phyloP scores from a whole-genome alignment of 345 rosid species.

The Pugionium cornutum region DNA sequence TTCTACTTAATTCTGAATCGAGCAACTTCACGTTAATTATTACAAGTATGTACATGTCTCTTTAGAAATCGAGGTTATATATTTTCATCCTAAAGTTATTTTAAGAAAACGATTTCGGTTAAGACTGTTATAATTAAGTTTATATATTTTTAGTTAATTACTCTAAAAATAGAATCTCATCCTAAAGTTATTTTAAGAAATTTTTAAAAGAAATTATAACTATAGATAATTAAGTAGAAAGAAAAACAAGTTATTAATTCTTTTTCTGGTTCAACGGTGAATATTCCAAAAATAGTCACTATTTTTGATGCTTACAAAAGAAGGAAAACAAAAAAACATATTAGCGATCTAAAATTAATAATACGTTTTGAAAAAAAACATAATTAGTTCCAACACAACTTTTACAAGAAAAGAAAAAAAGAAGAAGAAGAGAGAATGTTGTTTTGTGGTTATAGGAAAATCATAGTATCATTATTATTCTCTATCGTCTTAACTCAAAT shows the following conservation, averaged over 20 bases:
- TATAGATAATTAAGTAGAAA: background rate
- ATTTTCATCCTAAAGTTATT: too few relatives aligned
- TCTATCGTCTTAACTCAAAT: conserved; percentile 6
- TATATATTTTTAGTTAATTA: background rate
- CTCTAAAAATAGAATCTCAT: conserved; percentile 23
- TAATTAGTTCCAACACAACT: background rate
- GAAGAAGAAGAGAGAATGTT: conserved; percentile 20
- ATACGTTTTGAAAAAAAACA: background rate
- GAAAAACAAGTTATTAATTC: background rate
- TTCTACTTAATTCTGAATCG: too few relatives aligned
- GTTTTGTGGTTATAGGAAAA: conserved; percentile 15
- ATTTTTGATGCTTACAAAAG: conserved; percentile 18
- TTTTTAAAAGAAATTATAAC: background rate
- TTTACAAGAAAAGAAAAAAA: background rate
- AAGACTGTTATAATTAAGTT: too few relatives aligned
- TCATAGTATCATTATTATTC: conserved; percentile 16
- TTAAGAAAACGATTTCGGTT: too few relatives aligned
- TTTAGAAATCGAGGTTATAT: too few relatives aligned
- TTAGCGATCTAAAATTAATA: background rate
- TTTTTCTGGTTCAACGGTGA: conserved; percentile 14
- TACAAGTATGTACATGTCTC: too few relatives aligned
- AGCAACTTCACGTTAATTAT: too few relatives aligned
- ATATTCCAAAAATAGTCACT: conserved; percentile 28
- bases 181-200: conserved; percentile 11
- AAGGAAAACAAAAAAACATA: conserved; percentile 1